Evolutionary conservation across 1,284 basidiomycete species (phyloP).

Genomic region (Naganishia liquefaciens): DNA sequence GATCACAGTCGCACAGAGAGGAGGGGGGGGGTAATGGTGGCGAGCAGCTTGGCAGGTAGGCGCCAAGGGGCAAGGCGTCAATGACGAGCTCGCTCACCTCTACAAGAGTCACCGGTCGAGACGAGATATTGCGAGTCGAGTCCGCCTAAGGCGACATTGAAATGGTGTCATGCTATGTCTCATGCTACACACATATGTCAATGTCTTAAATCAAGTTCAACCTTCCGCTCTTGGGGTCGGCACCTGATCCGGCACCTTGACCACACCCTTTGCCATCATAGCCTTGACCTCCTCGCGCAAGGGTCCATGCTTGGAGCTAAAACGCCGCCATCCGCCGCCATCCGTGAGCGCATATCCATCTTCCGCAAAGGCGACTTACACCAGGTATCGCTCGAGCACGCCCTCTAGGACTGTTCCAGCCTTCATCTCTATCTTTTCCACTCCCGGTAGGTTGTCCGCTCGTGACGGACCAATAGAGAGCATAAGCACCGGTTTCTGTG

Average conservation of each 20-base stretch:
- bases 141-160: too few relatives aligned
- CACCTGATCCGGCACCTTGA: constrained; percentile 36
- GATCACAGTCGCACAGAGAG: background rate
- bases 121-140: too few relatives aligned
- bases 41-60: background rate
- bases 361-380: constrained; percentile 37
- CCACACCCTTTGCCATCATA: constrained; percentile 45
- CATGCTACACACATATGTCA: too few relatives aligned
- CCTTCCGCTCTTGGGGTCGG: constrained; percentile 25
- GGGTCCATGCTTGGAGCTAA: constrained; percentile 36
- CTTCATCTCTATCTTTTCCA: constrained; percentile 74
- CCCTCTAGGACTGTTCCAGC: constrained; percentile 69
- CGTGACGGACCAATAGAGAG: constrained; percentile 83
- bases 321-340: constrained; percentile 17
- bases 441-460: constrained; percentile 68
- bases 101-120: too few relatives aligned
- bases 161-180: too few relatives aligned
- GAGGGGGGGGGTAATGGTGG: background rate
- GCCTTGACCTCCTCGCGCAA: constrained; percentile 44
- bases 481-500: constrained; percentile 72
- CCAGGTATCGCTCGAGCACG: constrained; percentile 51
- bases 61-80: background rate
- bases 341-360: constrained; percentile 12
- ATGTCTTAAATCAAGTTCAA: background rate
- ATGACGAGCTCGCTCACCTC: too few relatives aligned